Conservation (phyloP, 2,329 filamentous ascomycete genomes). For the Ophiostoma australiae region DNA sequence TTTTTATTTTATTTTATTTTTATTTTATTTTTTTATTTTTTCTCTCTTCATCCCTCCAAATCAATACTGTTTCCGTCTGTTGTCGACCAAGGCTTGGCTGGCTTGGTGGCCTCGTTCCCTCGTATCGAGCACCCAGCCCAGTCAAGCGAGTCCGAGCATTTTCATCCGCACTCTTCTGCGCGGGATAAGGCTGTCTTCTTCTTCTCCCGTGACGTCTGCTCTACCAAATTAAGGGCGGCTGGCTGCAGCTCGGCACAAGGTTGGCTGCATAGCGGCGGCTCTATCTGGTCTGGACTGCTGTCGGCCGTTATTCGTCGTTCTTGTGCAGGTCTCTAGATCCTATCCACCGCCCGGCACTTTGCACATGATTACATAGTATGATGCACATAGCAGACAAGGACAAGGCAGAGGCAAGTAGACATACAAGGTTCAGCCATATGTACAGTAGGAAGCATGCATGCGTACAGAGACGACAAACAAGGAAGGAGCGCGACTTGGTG, state of each 20-base stretch:
- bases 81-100: slow-evolving; percentile 12
- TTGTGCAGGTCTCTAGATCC: background rate
- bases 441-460: too few species aligned
- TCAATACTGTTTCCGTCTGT: slow-evolving; percentile 1
- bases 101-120: background rate
- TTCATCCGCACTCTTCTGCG: background rate
- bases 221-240: background rate
- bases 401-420: background rate
- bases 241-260: background rate
- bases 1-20: background rate
- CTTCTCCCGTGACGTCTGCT: background rate
- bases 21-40: too few species aligned
- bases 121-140: background rate
- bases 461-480: background rate
- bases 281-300: background rate
- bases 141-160: background rate
- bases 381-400: background rate
- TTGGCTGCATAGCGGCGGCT: background rate
- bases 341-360: background rate
- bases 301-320: background rate
- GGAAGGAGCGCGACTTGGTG: background rate
- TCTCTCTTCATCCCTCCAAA: background rate
- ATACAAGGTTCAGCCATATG: too few species aligned
- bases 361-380: background rate
- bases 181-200: background rate